phyloP scores from a whole-genome alignment of 2,329 filamentous ascomycete genomes.

The Sporothrix sp. region DNA sequence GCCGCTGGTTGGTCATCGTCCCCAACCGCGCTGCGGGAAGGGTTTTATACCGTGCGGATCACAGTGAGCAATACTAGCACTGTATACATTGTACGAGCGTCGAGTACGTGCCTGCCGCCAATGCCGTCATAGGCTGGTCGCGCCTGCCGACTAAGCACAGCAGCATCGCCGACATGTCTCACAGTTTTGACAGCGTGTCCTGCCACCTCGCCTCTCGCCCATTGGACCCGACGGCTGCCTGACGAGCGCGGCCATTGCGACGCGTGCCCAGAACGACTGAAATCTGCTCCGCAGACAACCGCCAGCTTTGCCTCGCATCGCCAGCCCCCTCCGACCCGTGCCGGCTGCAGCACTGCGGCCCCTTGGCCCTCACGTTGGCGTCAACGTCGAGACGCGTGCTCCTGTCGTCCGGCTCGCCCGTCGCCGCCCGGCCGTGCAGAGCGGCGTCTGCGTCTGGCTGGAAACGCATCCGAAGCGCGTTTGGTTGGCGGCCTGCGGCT shows the following conservation, averaged over 20 bases:
- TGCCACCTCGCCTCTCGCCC: too few species aligned
- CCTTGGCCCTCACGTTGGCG: conserved; percentile 10
- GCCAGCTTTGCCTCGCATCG: background rate
- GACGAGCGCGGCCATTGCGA: too few species aligned
- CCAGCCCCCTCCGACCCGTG: background rate
- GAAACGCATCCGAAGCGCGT: background rate
- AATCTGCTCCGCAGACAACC: too few species aligned
- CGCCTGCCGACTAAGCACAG: background rate
- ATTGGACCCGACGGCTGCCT: too few species aligned
- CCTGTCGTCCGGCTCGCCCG: conserved; percentile 1
- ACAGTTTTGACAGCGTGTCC: background rate
- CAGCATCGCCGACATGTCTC: background rate
- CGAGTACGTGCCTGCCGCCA: background rate
- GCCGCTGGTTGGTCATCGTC: conserved; percentile 7
- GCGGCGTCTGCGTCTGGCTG: conserved; percentile 1
- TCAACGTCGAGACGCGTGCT: conserved; percentile 5
- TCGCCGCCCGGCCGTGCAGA: background rate
- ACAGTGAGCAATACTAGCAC: too few species aligned
- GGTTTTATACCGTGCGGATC: too few species aligned
- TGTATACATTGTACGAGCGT: too few species aligned
- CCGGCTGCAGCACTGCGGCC: background rate
- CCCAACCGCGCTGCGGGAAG: background rate
- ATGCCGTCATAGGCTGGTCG: conserved; percentile 12
- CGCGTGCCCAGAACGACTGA: too few species aligned
- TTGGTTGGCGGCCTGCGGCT: conserved; percentile 7